Conservation (phyloP, 1,284 basidiomycete species). For the Pyrrhoderma noxium region DNA sequence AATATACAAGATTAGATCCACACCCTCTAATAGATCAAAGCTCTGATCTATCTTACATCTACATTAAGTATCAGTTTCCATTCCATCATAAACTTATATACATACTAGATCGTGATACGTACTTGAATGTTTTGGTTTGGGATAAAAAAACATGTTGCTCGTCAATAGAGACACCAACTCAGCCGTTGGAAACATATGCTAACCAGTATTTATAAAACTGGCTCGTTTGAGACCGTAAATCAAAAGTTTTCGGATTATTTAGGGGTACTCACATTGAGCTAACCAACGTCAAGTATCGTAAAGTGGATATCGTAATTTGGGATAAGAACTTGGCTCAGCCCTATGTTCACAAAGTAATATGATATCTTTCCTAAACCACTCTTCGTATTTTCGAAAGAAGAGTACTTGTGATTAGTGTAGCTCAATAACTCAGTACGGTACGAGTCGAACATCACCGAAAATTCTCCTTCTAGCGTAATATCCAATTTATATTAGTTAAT, state of each 20-base stretch:
- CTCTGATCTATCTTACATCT: neutral
- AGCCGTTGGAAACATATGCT: neutral
- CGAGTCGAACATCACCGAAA: neutral
- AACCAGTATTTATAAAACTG: constrained; percentile 5
- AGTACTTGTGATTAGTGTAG: too few species aligned
- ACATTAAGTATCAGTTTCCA: too few species aligned
- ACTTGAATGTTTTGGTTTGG: neutral
- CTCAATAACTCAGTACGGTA: neutral
- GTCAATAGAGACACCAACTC: neutral
- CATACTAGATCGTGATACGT: neutral
- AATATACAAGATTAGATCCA: neutral
- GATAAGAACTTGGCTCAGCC: too few species aligned
- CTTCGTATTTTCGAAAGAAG: neutral
- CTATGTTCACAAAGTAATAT: constrained; percentile 1
- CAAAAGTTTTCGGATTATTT: neutral
- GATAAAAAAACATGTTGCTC: neutral
- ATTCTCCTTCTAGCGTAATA: constrained; percentile 6
- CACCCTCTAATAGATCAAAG: neutral
- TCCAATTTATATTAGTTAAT: neutral
- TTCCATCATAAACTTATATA: neutral
- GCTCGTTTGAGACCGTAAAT: too few species aligned
- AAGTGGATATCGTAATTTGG: neutral
- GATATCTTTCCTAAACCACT: constrained; percentile 1
- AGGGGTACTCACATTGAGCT: neutral
- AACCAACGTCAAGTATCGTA: constrained; percentile 3